Base-by-base conservation (phyloP, 768 basidiomycete genomes). In the Megacollybia marginata region DNA sequence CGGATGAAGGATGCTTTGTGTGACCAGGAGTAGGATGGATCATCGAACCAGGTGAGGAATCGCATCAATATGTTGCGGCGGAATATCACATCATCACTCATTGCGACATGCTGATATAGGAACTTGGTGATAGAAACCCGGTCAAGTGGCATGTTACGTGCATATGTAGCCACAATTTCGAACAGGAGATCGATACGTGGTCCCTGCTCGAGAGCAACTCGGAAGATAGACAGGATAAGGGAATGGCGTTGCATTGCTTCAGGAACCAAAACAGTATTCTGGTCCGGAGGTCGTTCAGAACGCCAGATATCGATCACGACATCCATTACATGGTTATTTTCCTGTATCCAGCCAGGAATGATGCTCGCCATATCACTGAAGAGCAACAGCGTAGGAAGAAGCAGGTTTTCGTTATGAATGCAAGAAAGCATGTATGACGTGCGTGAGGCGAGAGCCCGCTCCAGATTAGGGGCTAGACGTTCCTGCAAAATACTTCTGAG, bases 151-250 rank as follows among this genome's bases (percentile, higher is more conserved):
- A 89, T 75, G 52, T 83, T 78, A 54, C 85, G 83, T 20, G 85
- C 82, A 67, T 85, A 97, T 44, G 92, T 69, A 10, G 82, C 80
- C 44, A 90, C 82, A 34, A 96, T 71, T 50, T 94, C 92, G 64
- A 96, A 96, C 9, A 98, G 69, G 7, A 99, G 69, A 58, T 95
- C 90, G 44, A 96, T 78, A 42, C 91, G 85, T 40, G 83, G 80
- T n/a, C 78, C 74, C 48, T 79, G 74, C 54, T 82, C 72, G 43
- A 92, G 70, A 0, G 80, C 79, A 48, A 79, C 78, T 55, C 83
- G 80, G 66, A 98, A 92, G 52, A 97, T 81, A 5, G 80, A 74
- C 36, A 92, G 66, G 57, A 92, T 74, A 44, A 90, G 65, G 5
- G 76, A 71, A 54, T 85, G 82, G 50, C 81, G 71, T 51, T 80